Evolutionary conservation across 108 stramenopile genomes (phyloP).

Genomic region (Cyclotella choctawhatcheeana): DNA sequence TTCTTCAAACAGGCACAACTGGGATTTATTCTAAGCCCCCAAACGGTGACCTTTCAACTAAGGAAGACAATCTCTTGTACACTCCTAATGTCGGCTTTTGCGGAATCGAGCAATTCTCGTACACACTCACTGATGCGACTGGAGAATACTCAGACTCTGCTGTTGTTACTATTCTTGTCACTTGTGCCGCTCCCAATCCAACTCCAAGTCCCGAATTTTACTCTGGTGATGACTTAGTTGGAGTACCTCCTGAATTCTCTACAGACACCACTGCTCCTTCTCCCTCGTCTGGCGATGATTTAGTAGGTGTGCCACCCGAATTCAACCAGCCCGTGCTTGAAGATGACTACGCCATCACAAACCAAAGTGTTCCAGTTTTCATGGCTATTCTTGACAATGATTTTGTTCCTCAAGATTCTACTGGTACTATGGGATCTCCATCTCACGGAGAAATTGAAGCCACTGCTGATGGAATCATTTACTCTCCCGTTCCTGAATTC

Average conservation of each 20-base stretch:
- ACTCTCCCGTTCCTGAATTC: neutral
- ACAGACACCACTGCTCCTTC: too few relatives aligned
- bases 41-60: slow-evolving; percentile 5
- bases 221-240: neutral
- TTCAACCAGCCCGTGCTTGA: neutral
- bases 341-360: slow-evolving; percentile 27
- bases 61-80: slow-evolving; percentile 17
- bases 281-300: slow-evolving; percentile 8
- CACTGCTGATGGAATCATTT: slow-evolving; percentile 5
- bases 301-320: slow-evolving; percentile 4
- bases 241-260: too few relatives aligned
- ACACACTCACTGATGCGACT: slow-evolving; percentile 24
- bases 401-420: slow-evolving; percentile 1
- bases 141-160: slow-evolving; percentile 23
- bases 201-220: neutral
- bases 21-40: slow-evolving; percentile 5
- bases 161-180: slow-evolving; percentile 14
- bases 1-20: slow-evolving; percentile 5
- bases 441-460: neutral
- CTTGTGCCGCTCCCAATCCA: slow-evolving; percentile 2
- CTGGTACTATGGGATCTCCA: neutral
- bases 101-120: slow-evolving; percentile 23
- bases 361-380: slow-evolving; percentile 10
- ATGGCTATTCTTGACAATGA: slow-evolving; percentile 28
- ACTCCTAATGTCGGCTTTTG: slow-evolving; percentile 21